Base-by-base conservation (phyloP, 352 stramenopile species). In the Phytophthora constricta region DNA sequence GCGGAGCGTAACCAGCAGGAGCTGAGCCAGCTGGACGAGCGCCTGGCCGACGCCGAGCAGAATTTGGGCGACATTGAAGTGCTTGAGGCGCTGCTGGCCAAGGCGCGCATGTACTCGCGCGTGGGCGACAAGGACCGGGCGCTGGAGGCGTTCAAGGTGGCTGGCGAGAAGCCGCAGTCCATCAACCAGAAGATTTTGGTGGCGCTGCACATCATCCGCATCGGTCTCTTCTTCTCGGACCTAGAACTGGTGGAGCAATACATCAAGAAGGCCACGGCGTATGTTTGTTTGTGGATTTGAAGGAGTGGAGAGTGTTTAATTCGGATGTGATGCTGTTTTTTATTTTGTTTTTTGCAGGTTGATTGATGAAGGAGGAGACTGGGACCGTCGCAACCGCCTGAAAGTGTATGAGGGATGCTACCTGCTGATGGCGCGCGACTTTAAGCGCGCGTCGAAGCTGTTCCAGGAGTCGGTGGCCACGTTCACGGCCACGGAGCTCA, bases 121-220 rank as follows among this genome's bases (percentile, higher is more conserved):
- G 96, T 98, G 31, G 94, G 95, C 33, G 89, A 98, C 62, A 96
- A 98, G 76, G 77, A 97, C 14, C 80, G 84, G 34, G 96, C 96
- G 23, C 70, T 98, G 14, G 87, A 95, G 42, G 92, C 96, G 5
- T 99, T 98, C 74, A 77, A 84, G 22, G 87, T 98, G 23, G 79
- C 94, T 1, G 85, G 88, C 23, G 87, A 98, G 66, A 97, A 98
- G 66, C 98, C 98, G 51, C 88, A 99, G 65, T 98, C 83, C 31
- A 98, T 95, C 52, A 98, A 98, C 55, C 98, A 99, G 79, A 98
- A 98, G 72, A 98, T 99, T 66, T 97, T 99, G 68, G 96, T 98
- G 4, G 78, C 95, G 39, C 96, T 99, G 80, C 95, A 98, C 68
- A 89, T 94, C 47, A 96, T 94, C 63, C 86, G 84, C 62, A 91